Base-by-base conservation (phyloP, 2,329 filamentous ascomycete species). In the Aspergillus versicolor region DNA sequence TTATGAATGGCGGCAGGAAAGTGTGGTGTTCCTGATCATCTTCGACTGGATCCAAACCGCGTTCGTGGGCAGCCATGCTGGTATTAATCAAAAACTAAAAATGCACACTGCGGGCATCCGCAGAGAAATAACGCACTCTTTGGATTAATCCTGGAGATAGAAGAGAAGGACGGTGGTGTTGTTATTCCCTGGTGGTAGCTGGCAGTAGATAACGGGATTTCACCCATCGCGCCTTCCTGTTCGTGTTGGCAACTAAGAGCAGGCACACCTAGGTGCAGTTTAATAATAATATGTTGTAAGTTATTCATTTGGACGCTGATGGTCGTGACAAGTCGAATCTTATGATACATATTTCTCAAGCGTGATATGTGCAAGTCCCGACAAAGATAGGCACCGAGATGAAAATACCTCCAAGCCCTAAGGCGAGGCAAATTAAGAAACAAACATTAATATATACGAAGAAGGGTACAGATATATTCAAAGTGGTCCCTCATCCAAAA, bases 361-460 rank as follows among this genome's bases (percentile, higher is more conserved):
- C 43, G 57, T 47, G 19, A 55, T 63, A 60, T 60, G 51, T 61
- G 54, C 57, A 61, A 50, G 58, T 32, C 21, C 24, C 52, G 42
- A 57, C 47, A 49, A 48, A 41, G 43, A 43, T 37, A 37, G 45
- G 30, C 17, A 58, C 42, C 54, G 34, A 53, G 52, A 56, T 37
- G 22, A 19, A 48, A 24, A 50, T 40, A 43, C 54, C 32, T 37
- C 52, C 19, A 37, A 51, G 42, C 52, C 15, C 43, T 38, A 37
- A 17, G 45, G 32, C 30, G 45, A 47, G 51, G 38, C 46, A 19
- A 43, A 48, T 44, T 46, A 58, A 50, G 43, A 49, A 58, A 54
- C 19, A 61, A 45, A 59, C 52, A 58, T 58, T 60, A 63, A 63
- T 63, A 62, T 64, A 42, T 61, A 60, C 59, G 51, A 53, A 50